Percentiles rank a stretch among this genome's conserved stretches.
Conservation (phyloP, 177 flowering plant species). For the Telopea speciosissima region DNA sequence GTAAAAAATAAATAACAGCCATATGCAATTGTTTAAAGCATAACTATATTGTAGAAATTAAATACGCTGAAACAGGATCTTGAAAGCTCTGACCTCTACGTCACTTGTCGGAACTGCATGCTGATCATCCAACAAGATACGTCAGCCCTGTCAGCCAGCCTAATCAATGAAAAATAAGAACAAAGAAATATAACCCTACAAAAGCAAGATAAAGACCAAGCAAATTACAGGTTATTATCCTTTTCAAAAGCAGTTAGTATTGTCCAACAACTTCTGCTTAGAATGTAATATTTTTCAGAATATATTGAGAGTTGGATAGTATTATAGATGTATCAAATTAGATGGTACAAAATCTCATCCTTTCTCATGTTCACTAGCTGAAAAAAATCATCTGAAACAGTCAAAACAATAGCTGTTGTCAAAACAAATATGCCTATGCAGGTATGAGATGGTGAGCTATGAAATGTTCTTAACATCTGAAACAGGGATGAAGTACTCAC, state of each 20-base stretch:
- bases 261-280: not conserved
- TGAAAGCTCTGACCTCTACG: slow-evolving; percentile 57
- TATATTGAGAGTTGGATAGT: not conserved
- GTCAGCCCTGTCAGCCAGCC: slow-evolving; percentile 70
- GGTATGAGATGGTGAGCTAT: too few relatives aligned
- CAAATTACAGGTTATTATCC: not conserved
- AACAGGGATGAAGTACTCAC: not conserved
- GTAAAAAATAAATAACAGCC: not conserved
- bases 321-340: not conserved
- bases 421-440: too few relatives aligned
- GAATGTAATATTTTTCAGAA: not conserved
- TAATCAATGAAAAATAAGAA: slow-evolving; percentile 51
- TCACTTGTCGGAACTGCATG: slow-evolving; percentile 43
- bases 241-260: not conserved
- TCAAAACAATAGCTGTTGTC: too few relatives aligned
- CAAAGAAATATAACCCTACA: slow-evolving; percentile 23
- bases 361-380: not conserved
- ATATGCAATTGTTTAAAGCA: not conserved
- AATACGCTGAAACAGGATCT: not conserved
- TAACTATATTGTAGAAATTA: not conserved
- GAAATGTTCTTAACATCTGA: not conserved
- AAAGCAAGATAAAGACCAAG: slow-evolving; percentile 3
- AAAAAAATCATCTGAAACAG: too few relatives aligned
- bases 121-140: slow-evolving; percentile 71
- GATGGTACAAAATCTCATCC: not conserved